phyloP scores from a whole-genome alignment of 192 early-diverging fungal genomes.

The Glomus cerebriforme region DNA sequence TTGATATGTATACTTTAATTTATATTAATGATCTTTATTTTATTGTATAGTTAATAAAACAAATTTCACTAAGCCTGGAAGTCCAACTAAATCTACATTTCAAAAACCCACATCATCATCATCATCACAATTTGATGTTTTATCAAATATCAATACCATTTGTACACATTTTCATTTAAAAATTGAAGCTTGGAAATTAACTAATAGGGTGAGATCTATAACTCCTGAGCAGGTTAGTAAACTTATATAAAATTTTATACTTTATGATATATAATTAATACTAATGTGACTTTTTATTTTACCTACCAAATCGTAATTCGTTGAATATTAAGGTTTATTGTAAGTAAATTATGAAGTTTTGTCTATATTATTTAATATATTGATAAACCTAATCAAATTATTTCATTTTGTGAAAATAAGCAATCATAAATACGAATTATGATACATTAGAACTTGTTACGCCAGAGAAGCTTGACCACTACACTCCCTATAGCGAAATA shows the following conservation, averaged over 20 bases:
- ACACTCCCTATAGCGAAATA: slow-evolving; percentile 22
- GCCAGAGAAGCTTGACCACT: not conserved
- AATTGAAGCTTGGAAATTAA: slow-evolving; percentile 22
- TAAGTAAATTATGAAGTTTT: not conserved
- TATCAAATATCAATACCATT: slow-evolving; percentile 24
- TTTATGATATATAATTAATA: not conserved
- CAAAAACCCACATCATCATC: not conserved
- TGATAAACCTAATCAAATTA: not conserved
- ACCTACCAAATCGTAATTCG: not conserved
- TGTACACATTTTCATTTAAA: slow-evolving; percentile 21
- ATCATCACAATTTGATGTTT: not conserved
- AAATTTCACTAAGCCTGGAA: not conserved
- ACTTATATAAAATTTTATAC: not conserved
- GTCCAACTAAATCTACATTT: not conserved
- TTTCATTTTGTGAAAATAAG: not conserved
- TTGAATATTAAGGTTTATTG: not conserved
- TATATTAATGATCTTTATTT: not conserved
- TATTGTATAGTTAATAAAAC: not conserved
- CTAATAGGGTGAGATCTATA: not conserved
- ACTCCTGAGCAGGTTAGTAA: slow-evolving; percentile 3
- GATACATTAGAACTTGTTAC: slow-evolving; percentile 6
- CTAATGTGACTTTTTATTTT: not conserved
- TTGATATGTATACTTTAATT: not conserved
- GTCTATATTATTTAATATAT: not conserved
- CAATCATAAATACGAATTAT: slow-evolving; percentile 24